Percentiles rank a stretch among this genome's conserved stretches.
Evolutionary conservation across 345 rosid genomes (phyloP).

Genomic region (Syzygium jambos): DNA sequence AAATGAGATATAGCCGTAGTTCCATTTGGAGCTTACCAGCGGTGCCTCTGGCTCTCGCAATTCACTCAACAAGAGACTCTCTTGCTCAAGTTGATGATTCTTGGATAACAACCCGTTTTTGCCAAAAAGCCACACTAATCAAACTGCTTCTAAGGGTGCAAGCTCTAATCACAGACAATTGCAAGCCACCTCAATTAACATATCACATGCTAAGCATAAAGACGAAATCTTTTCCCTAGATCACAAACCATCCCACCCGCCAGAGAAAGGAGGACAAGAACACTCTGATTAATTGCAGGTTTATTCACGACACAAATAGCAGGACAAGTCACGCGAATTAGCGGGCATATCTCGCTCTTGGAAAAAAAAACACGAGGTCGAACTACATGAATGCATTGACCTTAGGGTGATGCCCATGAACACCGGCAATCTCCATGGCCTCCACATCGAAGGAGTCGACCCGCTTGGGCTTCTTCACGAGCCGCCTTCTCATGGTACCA

Average conservation of each 20-base stretch:
- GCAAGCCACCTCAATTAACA: neutral
- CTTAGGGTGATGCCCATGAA: constrained; percentile 47
- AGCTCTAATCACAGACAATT: neutral
- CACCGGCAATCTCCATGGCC: constrained; percentile 85
- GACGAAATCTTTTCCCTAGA: neutral
- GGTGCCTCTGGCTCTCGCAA: neutral
- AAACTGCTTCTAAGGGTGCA: neutral
- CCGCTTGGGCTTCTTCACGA: constrained; percentile 64
- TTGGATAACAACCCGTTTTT: neutral
- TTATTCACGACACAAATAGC: neutral
- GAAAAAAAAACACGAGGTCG: neutral
- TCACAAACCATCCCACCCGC: neutral
- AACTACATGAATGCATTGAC: constrained; percentile 10
- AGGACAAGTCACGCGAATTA: neutral
- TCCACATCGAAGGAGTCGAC: constrained; percentile 88
- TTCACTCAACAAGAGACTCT: neutral
- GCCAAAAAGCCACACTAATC: neutral
- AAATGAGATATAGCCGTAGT: neutral
- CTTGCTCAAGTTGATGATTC: neutral
- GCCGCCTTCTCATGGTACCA: constrained; percentile 67
- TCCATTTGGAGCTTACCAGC: neutral
- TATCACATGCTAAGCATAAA: neutral
- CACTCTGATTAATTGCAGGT: neutral
- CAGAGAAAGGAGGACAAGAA: neutral
- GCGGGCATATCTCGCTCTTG: neutral